Conservation (phyloP, 441 rosid genomes). For the Brassica balearica region DNA sequence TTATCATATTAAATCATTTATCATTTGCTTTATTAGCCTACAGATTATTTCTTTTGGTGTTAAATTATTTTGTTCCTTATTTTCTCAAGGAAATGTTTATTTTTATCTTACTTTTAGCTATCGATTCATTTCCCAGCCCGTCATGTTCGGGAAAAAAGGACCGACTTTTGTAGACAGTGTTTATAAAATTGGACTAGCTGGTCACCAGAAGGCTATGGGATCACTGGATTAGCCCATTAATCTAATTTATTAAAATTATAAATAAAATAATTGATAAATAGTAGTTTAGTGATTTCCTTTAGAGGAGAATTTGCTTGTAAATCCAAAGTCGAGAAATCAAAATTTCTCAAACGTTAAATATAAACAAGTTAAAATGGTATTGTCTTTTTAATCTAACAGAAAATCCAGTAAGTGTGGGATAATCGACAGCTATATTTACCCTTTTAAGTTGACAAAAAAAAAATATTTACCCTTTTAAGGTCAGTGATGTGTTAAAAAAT, state of each 20-base stretch:
- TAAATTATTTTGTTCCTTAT: conserved; percentile 2
- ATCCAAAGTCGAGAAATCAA: neutral
- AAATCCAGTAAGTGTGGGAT: neutral
- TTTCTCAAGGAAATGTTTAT: conserved; percentile 13
- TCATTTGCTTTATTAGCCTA: neutral
- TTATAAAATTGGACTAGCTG: neutral
- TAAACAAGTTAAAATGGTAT: neutral
- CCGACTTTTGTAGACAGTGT: neutral
- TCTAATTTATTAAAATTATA: neutral
- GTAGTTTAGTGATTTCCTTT: neutral
- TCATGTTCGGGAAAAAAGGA: neutral
- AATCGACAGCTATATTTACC: neutral
- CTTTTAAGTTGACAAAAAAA: neutral
- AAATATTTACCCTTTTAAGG: neutral
- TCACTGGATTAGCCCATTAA: neutral
- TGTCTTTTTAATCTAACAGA: neutral
- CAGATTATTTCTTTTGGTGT: neutral
- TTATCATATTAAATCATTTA: conserved; percentile 10
- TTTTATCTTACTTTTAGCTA: neutral
- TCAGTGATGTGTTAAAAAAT: neutral
- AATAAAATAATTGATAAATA: neutral
- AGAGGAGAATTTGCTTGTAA: neutral
- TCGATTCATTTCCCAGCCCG: neutral
- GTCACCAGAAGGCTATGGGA: neutral
- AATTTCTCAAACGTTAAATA: neutral